Conservation (phyloP, 2,329 filamentous ascomycete species). For the Alternaria metachromatica region DNA sequence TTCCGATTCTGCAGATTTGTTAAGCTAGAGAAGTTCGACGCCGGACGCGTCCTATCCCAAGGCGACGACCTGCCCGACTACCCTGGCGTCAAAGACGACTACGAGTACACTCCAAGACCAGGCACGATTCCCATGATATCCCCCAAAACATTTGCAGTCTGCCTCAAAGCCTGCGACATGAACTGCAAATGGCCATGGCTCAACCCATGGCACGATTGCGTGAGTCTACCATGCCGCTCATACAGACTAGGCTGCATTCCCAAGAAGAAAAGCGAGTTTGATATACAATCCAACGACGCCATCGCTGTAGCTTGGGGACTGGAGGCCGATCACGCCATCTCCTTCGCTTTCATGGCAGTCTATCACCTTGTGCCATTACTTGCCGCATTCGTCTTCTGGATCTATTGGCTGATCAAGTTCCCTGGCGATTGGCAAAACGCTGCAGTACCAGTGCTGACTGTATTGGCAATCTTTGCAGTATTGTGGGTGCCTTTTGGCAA, state of each 20-base stretch:
- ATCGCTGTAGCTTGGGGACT: not conserved
- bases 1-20: not conserved
- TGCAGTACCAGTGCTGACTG: slow-evolving; percentile 1
- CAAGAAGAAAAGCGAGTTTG: not conserved
- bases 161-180: not conserved
- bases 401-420: slow-evolving; percentile 4
- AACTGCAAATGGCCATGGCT: not conserved
- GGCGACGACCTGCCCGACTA: not conserved
- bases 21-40: not conserved
- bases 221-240: not conserved
- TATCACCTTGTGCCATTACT: slow-evolving; percentile 4
- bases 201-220: not conserved
- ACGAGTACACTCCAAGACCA: not conserved
- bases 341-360: not conserved
- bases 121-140: not conserved
- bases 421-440: slow-evolving; percentile 3
- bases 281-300: not conserved
- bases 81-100: not conserved
- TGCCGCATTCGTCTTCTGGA: slow-evolving; percentile 1
- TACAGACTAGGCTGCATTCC: not conserved
- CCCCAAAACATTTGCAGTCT: not conserved
- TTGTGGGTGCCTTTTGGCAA: slow-evolving; percentile 3
- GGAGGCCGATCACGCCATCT: not conserved
- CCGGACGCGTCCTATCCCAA: not conserved
- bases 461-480: not conserved